These are phyloP conservation scores for Sinapis alba DNA, from an alignment of 441 rosid species.

Conservation along the genomic window DNA sequence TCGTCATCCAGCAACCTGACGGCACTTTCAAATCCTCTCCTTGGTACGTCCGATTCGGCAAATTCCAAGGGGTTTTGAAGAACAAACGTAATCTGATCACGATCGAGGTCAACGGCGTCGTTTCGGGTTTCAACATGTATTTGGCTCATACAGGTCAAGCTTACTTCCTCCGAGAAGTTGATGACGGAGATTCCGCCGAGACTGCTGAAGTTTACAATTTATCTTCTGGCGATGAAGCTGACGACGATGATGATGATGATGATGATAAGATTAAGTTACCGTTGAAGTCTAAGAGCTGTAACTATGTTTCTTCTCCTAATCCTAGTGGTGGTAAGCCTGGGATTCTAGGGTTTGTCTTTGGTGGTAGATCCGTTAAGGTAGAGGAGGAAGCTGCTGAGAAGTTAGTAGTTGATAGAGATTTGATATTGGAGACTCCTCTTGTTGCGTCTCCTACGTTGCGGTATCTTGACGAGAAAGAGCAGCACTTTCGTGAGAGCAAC, in stretches of 20 bases:
- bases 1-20: constrained; percentile 93
- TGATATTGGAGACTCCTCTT: constrained; percentile 36
- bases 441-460: constrained; percentile 44
- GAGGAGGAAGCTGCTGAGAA: constrained; percentile 31
- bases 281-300: constrained; percentile 56
- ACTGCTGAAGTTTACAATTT: constrained; percentile 41
- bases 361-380: constrained; percentile 51
- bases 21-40: constrained; percentile 94
- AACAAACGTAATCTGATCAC: constrained; percentile 61
- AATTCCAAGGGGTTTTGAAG: constrained; percentile 97
- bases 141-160: constrained; percentile 94
- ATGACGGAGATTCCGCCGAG: constrained; percentile 52
- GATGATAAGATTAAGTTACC: constrained; percentile 43
- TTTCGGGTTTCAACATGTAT: constrained; percentile 75
- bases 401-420: constrained; percentile 36
- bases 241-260: constrained; percentile 22
- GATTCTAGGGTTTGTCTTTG: constrained; percentile 76
- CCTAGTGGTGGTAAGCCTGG: too few species aligned
- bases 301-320: too few species aligned
- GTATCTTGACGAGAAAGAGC: constrained; percentile 39
- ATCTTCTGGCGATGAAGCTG: constrained; percentile 68
- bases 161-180: constrained; percentile 74
- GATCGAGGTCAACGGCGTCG: constrained; percentile 71
- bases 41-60: constrained; percentile 95
- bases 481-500: constrained; percentile 30